Conservation (phyloP, 1,139 yeast species). For the Debaryomyces fabryi region DNA sequence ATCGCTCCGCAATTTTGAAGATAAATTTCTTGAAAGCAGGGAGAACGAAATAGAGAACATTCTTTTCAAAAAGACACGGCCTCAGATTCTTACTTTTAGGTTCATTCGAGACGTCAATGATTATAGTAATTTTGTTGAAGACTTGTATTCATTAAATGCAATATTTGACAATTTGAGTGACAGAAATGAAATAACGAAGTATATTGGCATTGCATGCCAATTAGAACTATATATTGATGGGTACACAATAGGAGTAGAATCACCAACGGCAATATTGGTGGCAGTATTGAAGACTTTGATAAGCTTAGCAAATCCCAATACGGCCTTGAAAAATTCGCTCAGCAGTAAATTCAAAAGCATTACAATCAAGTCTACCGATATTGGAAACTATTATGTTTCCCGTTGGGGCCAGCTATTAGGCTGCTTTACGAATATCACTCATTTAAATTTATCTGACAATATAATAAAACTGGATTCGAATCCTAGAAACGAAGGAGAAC, state of each 20-base stretch:
- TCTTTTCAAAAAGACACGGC: slow-evolving; percentile 26
- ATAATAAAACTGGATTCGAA: slow-evolving; percentile 23
- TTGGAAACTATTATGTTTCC: slow-evolving; percentile 36
- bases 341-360: slow-evolving; percentile 26
- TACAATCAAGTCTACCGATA: slow-evolving; percentile 37
- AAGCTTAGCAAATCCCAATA: slow-evolving; percentile 19
- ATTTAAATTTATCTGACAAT: slow-evolving; percentile 33
- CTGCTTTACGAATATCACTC: slow-evolving; percentile 25
- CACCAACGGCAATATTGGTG: slow-evolving; percentile 35
- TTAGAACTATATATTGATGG: slow-evolving; percentile 32
- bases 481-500: slow-evolving; percentile 3
- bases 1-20: slow-evolving; percentile 19
- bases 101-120: slow-evolving; percentile 34
- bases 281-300: slow-evolving; percentile 30
- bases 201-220: slow-evolving; percentile 25
- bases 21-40: slow-evolving; percentile 17
- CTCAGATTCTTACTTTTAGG: slow-evolving; percentile 29
- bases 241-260: slow-evolving; percentile 26
- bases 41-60: slow-evolving; percentile 14
- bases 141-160: slow-evolving; percentile 27
- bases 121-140: slow-evolving; percentile 28
- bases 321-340: slow-evolving; percentile 16
- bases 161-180: slow-evolving; percentile 20
- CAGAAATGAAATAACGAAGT: slow-evolving; percentile 14
- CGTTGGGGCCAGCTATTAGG: slow-evolving; percentile 39